A percentile compares a stretch with the other conserved stretches of the same genome.
phyloP scores from a whole-genome alignment of 2,329 filamentous ascomycete genomes.

The Aspergillus arachidicola region DNA sequence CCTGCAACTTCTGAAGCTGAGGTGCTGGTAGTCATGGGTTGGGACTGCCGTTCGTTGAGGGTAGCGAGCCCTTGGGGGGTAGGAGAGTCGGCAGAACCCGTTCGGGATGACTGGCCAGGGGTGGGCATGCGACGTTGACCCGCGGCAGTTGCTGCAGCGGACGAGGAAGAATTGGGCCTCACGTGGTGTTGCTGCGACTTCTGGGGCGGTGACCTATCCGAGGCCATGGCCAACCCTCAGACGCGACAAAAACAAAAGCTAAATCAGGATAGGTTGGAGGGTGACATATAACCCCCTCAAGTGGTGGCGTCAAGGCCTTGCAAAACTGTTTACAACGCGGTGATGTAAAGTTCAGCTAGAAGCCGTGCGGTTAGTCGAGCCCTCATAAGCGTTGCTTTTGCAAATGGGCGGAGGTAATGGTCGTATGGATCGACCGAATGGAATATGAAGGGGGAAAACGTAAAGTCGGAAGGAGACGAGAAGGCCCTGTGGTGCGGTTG shows the following conservation, averaged over 20 bases:
- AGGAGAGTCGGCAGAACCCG: constrained; percentile 24
- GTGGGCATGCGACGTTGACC: constrained; percentile 24
- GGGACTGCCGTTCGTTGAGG: constrained; percentile 41
- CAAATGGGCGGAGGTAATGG: constrained; percentile 15
- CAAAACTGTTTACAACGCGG: constrained; percentile 22
- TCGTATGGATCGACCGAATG: constrained; percentile 24
- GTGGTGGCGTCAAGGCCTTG: constrained; percentile 15
- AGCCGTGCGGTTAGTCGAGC: constrained; percentile 29
- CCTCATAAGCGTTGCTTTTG: constrained; percentile 25
- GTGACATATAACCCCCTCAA: constrained; percentile 23
- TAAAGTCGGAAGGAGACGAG: constrained; percentile 15
- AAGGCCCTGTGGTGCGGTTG: constrained; percentile 6
- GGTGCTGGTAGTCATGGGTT: constrained; percentile 48
- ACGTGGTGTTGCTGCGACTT: constrained; percentile 31
- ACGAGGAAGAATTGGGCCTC: constrained; percentile 28
- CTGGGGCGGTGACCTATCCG: constrained; percentile 32
- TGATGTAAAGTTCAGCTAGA: constrained; percentile 28
- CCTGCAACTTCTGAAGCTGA: constrained; percentile 43
- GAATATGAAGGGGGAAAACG: constrained; percentile 19
- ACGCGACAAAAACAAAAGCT: constrained; percentile 20
- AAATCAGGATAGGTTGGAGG: constrained; percentile 14
- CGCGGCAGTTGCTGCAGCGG: constrained; percentile 18
- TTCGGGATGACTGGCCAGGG: constrained; percentile 40
- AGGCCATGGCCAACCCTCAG: constrained; percentile 35
- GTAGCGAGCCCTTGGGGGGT: constrained; percentile 23